Evolutionary conservation across 176 grass and related monocot species (phyloP).

Genomic region (Otatea glauca): DNA sequence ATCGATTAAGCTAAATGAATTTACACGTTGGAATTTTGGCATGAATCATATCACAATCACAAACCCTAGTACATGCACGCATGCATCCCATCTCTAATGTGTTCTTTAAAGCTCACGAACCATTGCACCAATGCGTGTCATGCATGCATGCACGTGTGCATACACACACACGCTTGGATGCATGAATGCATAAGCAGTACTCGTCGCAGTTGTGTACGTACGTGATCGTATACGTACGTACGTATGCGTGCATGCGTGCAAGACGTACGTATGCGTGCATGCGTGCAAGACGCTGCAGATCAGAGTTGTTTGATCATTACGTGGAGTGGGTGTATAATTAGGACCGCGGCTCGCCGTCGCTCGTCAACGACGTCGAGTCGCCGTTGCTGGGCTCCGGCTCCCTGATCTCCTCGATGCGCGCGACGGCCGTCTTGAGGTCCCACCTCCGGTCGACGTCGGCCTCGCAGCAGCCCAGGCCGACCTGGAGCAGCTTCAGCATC

Average conservation of each 20-base stretch:
- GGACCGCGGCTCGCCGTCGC: constrained; percentile 2
- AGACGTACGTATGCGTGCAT: too few relatives aligned
- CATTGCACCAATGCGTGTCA: not conserved
- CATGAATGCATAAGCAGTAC: not conserved
- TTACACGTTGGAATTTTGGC: constrained; percentile 33
- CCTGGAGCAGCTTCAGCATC: constrained; percentile 68
- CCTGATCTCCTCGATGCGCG: constrained; percentile 71
- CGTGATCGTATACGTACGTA: not conserved
- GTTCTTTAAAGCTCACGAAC: constrained; percentile 2
- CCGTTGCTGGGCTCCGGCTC: constrained; percentile 25
- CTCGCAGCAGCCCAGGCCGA: constrained; percentile 71
- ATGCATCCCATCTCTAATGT: not conserved
- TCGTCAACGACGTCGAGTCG: constrained; percentile 18
- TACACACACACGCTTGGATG: too few relatives aligned
- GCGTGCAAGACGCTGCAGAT: not conserved
- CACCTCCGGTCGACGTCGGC: constrained; percentile 69
- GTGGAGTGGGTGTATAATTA: not conserved
- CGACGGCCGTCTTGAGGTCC: constrained; percentile 66
- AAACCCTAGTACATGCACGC: not conserved
- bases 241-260: not conserved
- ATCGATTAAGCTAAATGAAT: constrained; percentile 48
- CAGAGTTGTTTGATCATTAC: constrained; percentile 11
- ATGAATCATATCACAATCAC: constrained; percentile 17
- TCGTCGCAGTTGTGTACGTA: not conserved
- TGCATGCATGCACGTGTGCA: not conserved